Conservation (phyloP, 2,329 filamentous ascomycete genomes). For the Aureobasidium sp. region DNA sequence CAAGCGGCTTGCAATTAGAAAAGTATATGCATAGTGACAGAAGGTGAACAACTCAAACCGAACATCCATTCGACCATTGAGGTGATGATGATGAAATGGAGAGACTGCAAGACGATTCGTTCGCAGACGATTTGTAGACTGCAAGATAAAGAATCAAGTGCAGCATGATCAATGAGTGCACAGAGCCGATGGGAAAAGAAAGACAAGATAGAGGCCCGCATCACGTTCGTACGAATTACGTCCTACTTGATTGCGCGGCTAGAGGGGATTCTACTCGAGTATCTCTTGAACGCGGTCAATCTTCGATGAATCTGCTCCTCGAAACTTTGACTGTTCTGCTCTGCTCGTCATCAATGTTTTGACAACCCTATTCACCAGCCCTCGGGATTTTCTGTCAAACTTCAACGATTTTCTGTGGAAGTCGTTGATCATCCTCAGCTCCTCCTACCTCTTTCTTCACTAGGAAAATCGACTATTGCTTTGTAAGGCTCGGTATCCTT, state of each 20-base stretch:
- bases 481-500: not conserved
- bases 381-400: not conserved
- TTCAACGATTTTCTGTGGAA: not conserved
- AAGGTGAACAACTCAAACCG: not conserved
- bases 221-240: not conserved
- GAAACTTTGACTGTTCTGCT: not conserved
- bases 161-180: not conserved
- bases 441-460: not conserved
- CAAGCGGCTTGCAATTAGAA: not conserved
- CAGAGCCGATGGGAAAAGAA: not conserved
- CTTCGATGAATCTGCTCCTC: not conserved
- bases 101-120: not conserved
- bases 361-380: not conserved
- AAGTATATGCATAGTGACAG: conserved; percentile 4
- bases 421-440: not conserved
- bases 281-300: not conserved
- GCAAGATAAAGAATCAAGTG: not conserved
- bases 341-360: no score
- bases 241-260: not conserved
- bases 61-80: not conserved
- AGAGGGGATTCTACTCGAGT: not conserved
- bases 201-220: not conserved
- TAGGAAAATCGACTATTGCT: not conserved
- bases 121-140: not conserved
- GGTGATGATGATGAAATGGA: not conserved